These are phyloP conservation scores for Tricholoma bakamatsutake DNA, from an alignment of 768 basidiomycete species.

Conservation along the genomic window DNA sequence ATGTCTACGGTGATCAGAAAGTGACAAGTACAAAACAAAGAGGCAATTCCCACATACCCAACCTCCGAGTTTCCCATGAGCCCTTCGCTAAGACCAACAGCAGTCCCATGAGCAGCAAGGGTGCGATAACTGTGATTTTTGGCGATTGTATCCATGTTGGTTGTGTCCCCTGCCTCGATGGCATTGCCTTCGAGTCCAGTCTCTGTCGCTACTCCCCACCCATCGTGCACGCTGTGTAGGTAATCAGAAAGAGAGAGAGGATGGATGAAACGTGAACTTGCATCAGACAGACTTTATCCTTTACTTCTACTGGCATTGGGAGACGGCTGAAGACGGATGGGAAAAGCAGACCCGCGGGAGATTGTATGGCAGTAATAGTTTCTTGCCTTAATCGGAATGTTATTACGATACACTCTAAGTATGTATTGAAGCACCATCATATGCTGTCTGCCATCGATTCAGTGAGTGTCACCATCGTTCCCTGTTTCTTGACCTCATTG, in stretches of 20 bases:
- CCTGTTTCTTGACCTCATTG: too few species aligned
- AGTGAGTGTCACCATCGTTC: too few species aligned
- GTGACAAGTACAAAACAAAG: not conserved
- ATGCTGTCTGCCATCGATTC: too few species aligned
- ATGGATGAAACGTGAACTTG: conserved; percentile 28
- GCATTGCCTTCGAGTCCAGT: conserved; percentile 81
- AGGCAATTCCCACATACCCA: conserved; percentile 51
- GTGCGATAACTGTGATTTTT: conserved; percentile 67
- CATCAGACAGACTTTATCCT: conserved; percentile 93
- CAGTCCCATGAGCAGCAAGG: conserved; percentile 82
- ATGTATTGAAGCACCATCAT: too few species aligned
- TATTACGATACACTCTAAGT: not conserved
- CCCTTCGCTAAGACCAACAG: conserved; percentile 88
- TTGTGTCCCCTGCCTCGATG: conserved; percentile 78
- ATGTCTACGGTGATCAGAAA: conserved; percentile 47
- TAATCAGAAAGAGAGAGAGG: not conserved
- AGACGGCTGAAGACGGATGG: not conserved
- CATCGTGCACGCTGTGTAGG: conserved; percentile 78
- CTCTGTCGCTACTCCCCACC: conserved; percentile 79
- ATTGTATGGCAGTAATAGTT: not conserved
- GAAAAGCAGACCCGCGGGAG: not conserved
- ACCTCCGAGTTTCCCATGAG: conserved; percentile 99
- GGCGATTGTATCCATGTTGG: conserved; percentile 85
- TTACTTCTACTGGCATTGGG: conserved; percentile 36
- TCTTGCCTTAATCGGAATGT: not conserved